Conservation (phyloP, 2,329 filamentous ascomycete genomes). For the Cladophialophora exuberans region DNA sequence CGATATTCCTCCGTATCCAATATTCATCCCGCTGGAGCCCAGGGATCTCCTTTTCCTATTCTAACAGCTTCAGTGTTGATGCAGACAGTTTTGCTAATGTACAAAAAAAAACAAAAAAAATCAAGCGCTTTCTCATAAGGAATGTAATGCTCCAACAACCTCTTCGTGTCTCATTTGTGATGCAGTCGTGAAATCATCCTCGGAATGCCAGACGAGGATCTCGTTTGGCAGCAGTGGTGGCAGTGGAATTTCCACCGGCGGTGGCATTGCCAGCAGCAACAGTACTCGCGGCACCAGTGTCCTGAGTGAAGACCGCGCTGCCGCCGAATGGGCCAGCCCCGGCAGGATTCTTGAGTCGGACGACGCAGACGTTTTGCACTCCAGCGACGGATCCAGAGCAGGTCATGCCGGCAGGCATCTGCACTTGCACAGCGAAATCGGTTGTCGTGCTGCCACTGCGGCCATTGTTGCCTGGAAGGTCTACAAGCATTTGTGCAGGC, state of each 20-base stretch:
- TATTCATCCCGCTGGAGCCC: too few relatives aligned
- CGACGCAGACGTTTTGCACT: constrained; percentile 65
- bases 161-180: background rate
- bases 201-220: too few relatives aligned
- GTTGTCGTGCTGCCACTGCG: constrained; percentile 63
- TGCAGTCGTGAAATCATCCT: background rate
- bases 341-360: constrained; percentile 63
- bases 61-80: too few relatives aligned
- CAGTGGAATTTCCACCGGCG: too few relatives aligned
- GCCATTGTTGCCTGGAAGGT: constrained; percentile 64
- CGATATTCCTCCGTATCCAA: too few relatives aligned
- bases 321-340: background rate
- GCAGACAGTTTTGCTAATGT: too few relatives aligned
- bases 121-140: background rate
- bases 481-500: constrained; percentile 59
- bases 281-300: background rate
- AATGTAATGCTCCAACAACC: background rate
- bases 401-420: constrained; percentile 70
- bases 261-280: background rate
- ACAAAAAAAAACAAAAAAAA: background rate
- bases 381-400: constrained; percentile 64
- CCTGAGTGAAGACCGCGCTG: background rate
- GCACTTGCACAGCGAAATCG: constrained; percentile 67
- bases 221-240: background rate
- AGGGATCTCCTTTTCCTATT: too few relatives aligned